phyloP scores from a whole-genome alignment of 2,329 filamentous ascomycete species.

The Purpureocillium lavendulum region DNA sequence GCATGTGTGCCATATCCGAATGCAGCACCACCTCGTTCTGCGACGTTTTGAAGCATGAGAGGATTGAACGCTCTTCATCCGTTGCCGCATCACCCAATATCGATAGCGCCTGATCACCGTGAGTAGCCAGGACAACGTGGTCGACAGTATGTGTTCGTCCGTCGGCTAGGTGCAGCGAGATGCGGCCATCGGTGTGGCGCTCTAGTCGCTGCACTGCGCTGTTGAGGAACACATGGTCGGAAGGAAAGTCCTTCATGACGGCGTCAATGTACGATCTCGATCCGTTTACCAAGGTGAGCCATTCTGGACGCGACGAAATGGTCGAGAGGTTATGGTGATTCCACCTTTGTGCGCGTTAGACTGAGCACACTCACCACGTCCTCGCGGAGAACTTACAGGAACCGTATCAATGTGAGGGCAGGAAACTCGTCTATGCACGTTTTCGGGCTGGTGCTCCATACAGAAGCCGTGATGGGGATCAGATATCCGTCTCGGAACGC shows the following conservation, averaged over 20 bases:
- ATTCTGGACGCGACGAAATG: slow-evolving; percentile 52
- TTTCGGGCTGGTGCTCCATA: slow-evolving; percentile 75
- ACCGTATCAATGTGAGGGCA: slow-evolving; percentile 61
- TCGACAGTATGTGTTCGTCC: slow-evolving; percentile 46
- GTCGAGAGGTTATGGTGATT: slow-evolving; percentile 70
- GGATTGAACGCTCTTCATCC: slow-evolving; percentile 54
- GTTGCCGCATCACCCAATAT: slow-evolving; percentile 55
- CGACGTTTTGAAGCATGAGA: slow-evolving; percentile 62
- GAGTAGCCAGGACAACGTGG: slow-evolving; percentile 71
- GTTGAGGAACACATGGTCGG: slow-evolving; percentile 59
- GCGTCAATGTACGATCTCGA: slow-evolving; percentile 66
- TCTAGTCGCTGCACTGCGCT: slow-evolving; percentile 48
- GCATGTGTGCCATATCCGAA: slow-evolving; percentile 67
- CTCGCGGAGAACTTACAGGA: slow-evolving; percentile 52
- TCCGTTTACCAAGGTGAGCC: slow-evolving; percentile 28
- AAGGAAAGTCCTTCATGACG: slow-evolving; percentile 59
- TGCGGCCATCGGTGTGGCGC: too few relatives aligned
- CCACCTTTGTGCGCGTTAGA: slow-evolving; percentile 40
- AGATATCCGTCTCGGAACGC: slow-evolving; percentile 74
- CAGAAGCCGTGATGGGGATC: slow-evolving; percentile 70
- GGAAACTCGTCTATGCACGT: slow-evolving; percentile 69
- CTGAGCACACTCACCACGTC: background rate
- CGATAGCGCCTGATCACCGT: slow-evolving; percentile 65
- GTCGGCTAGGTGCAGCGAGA: too few relatives aligned
- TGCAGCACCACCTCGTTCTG: slow-evolving; percentile 69